phyloP scores from a whole-genome alignment of 495 filamentous ascomycete species.

The Podospora sp. region DNA sequence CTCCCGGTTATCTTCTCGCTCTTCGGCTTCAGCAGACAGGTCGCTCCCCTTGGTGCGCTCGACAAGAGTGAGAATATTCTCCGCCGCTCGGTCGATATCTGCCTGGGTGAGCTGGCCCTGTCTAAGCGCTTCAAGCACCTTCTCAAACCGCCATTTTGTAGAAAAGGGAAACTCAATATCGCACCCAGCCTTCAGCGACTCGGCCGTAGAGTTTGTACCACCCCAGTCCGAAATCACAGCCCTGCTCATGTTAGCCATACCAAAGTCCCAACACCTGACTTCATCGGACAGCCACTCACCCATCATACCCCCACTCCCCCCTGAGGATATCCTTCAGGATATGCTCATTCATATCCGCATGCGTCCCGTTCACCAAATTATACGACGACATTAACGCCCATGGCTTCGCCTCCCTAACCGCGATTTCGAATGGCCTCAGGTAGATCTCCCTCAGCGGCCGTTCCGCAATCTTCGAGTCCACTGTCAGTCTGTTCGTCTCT shows the following conservation, averaged over 20 bases:
- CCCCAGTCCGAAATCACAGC: constrained; percentile 76
- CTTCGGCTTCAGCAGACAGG: constrained; percentile 60
- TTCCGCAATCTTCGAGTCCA: constrained; percentile 70
- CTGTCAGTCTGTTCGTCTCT: constrained; percentile 75
- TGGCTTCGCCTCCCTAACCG: constrained; percentile 74
- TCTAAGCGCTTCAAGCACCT: constrained; percentile 62
- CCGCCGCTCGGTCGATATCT: constrained; percentile 55
- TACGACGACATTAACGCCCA: constrained; percentile 86
- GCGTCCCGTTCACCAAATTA: constrained; percentile 77
- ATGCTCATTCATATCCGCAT: constrained; percentile 73
- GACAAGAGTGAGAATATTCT: constrained; percentile 69
- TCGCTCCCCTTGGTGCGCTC: constrained; percentile 64
- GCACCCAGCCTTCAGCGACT: constrained; percentile 71
- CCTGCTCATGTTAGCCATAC: constrained; percentile 44
- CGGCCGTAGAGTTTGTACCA: constrained; percentile 68
- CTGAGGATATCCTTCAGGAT: constrained; percentile 73
- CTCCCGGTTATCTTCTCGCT: constrained; percentile 64
- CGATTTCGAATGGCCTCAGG: constrained; percentile 79
- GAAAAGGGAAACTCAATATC: constrained; percentile 82
- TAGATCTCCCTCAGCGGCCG: constrained; percentile 80
- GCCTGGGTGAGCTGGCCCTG: constrained; percentile 58
- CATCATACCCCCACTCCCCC: constrained; percentile 75
- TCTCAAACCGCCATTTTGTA: constrained; percentile 69
- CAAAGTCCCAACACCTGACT: neutral
- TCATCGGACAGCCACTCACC: constrained; percentile 47